Evolutionary conservation across 108 stramenopile genomes (phyloP), one percentile per base, ranked within the genome.

Genomic region (Nannochloropsis gaditana): DNA sequence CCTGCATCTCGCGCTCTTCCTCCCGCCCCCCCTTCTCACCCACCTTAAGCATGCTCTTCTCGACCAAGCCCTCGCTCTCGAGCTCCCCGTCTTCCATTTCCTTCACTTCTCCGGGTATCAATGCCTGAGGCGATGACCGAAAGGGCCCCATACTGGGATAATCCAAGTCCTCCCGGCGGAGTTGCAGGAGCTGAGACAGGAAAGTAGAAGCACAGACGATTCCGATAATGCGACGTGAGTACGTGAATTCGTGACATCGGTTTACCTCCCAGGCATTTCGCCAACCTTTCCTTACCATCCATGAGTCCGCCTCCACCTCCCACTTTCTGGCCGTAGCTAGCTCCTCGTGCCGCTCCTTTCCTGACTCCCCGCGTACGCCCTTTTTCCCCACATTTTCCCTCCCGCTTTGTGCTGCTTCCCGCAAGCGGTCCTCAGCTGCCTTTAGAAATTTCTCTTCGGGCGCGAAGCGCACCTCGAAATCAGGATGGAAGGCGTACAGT

Each of bases 231-330:
- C 15, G 59, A 6, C 59, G 4, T 3, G 59, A 2, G 59, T 73
- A 15, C n/a, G 59, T 5, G n/a, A 3, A 73, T 73, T 6, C n/a
- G 59, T n/a, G 3, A 2, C 59, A 2, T 0, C 59, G n/a, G 59
- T 73, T n/a, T n/a, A 73, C 59, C 15, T n/a, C 59, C 59, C 6
- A 73, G 5, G 15, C n/a, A n/a, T n/a, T 73, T 73, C 2, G 15
- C 6, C 59, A 4, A 73, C 59, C 59, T n/a, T n/a, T 73, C 2
- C 59, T n/a, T 73, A 73, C 59, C 59, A 73, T 73, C 59, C 59
- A 73, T n/a, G 59, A n/a, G n/a, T 73, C 59, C 59, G 59, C 59
- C 59, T 73, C 59, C 59, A 73, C 59, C 59, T 73, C 59, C 59
- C 59, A 73, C 59, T n/a, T 15, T n/a, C 59, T 73, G 2, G 59